These are phyloP conservation scores for Coniferiporia sulphurascens DNA, from an alignment of 1,284 basidiomycete genomes.

Conservation along the genomic window DNA sequence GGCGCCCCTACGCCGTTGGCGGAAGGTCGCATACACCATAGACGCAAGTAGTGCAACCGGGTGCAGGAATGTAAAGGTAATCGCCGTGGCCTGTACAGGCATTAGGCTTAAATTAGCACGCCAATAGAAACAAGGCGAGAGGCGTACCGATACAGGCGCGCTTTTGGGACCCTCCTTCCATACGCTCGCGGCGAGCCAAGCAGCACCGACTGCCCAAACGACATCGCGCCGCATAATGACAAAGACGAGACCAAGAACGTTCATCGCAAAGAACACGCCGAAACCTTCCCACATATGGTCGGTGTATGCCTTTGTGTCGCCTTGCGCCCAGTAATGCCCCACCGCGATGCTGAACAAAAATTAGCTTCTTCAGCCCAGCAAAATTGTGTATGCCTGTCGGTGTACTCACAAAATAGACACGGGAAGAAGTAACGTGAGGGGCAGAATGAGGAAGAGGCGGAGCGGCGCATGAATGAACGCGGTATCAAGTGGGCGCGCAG, in stretches of 20 bases:
- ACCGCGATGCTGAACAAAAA: slow-evolving; percentile 47
- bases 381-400: slow-evolving; percentile 44
- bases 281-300: slow-evolving; percentile 59
- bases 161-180: slow-evolving; percentile 61
- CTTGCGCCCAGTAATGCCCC: slow-evolving; percentile 40
- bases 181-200: slow-evolving; percentile 63
- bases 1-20: slow-evolving; percentile 25
- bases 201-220: slow-evolving; percentile 66
- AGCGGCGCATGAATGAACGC: slow-evolving; percentile 71
- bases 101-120: background rate
- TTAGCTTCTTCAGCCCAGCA: background rate
- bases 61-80: slow-evolving; percentile 56
- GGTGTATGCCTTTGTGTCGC: slow-evolving; percentile 40
- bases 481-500: slow-evolving; percentile 53
- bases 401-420: slow-evolving; percentile 44
- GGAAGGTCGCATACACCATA: slow-evolving; percentile 34
- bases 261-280: slow-evolving; percentile 53
- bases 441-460: slow-evolving; percentile 63
- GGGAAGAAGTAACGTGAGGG: slow-evolving; percentile 42
- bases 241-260: slow-evolving; percentile 53
- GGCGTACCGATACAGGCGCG: slow-evolving; percentile 53
- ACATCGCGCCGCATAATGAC: slow-evolving; percentile 54
- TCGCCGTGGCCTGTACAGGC: slow-evolving; percentile 42
- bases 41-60: slow-evolving; percentile 47
- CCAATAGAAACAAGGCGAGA: background rate